Base-by-base conservation (phyloP, 1,139 yeast genomes). In the Taphrina wiesneri region DNA sequence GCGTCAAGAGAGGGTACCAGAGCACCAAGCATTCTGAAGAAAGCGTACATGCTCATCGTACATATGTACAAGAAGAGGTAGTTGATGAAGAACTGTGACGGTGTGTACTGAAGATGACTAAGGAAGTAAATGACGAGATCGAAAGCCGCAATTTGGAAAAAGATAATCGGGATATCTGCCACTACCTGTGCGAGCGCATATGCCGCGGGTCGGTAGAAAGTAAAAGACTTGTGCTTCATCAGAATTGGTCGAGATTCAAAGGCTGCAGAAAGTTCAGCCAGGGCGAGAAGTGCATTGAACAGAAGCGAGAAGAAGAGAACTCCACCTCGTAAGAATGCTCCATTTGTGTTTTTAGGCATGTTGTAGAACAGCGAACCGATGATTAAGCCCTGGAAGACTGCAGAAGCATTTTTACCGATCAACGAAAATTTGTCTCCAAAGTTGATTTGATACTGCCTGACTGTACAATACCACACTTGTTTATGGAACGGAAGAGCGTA, bases 171-270 rank as follows among this genome's bases (percentile, higher is more conserved):
- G 68, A 87, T 72, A 71, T 87, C 90, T 1, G 90, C 83, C 19
- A 87, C 71, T 63, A 87, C 81, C 11, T 89, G 84, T 0, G 92
- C 88, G 23, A 87, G 72, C 0, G 93, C 90, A 71, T 87, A 90
- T 1, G 92, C 90, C 65, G 90, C 82, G 7, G 93, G 93, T 69
- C 86, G 89, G 73, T 87, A 88, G 66, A 88, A 76, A 0, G 91
- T 90, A 75, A 84, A 88, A 49, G 85, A 81, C 74, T 86, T 86
- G 72, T 89, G 96, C 74, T 90, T 90, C 75, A 87, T 92, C 32
- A 88, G 88, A 70, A 89, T 83, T 1, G 88, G 86, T 73, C 96
- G 84, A n/a, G 90, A 86, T 72, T 86, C 91, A 70, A 81, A 84
- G 65, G 87, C 77, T 6, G 88, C 77, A 77, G 87, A 82, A 70